Conservation (phyloP, 2,329 filamentous ascomycete genomes). For the Fusarium globosum region DNA sequence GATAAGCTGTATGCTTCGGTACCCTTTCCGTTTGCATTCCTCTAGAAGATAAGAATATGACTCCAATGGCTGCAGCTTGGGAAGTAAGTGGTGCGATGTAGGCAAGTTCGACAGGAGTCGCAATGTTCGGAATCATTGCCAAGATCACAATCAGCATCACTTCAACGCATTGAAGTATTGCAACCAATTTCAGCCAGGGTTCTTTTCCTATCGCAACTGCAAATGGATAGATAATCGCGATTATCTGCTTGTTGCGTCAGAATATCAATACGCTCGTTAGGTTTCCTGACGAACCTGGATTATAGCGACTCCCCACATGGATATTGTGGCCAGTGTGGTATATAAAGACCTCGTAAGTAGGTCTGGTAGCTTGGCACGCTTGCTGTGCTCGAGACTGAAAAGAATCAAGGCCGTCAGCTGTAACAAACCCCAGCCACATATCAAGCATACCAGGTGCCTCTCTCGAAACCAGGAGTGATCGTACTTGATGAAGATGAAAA, state of each 20-base stretch:
- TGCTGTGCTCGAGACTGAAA: neutral
- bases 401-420: neutral
- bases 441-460: neutral
- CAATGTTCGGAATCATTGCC: neutral
- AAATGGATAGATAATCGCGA: neutral
- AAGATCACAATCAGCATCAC: neutral
- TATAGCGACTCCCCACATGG: neutral
- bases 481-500: too few species aligned
- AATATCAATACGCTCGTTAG: neutral
- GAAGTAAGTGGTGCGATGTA: neutral
- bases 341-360: neutral
- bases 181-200: neutral
- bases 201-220: neutral
- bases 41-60: neutral
- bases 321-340: neutral
- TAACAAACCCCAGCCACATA: neutral
- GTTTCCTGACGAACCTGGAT: neutral
- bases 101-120: neutral
- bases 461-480: too few species aligned
- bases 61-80: neutral
- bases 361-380: neutral
- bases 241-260: neutral
- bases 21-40: neutral
- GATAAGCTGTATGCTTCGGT: neutral
- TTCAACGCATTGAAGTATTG: neutral